A percentile compares a stretch with the other conserved stretches of the same genome.
These are phyloP conservation scores for Taphrina confusa DNA, from an alignment of 1,139 yeast genomes.

Conservation along the genomic window DNA sequence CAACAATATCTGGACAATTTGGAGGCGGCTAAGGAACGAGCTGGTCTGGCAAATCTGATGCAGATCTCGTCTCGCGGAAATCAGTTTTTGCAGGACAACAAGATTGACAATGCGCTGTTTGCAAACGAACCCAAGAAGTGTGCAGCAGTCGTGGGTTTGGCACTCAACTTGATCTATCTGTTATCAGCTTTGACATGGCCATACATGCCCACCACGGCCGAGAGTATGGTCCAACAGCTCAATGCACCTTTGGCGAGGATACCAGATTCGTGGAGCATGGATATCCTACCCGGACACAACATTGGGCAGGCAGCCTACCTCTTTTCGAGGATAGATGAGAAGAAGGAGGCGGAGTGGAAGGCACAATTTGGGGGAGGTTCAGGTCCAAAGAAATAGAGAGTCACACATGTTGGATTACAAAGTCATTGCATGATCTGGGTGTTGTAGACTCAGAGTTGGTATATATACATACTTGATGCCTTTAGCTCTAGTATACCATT, in stretches of 20 bases:
- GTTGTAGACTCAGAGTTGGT: too few relatives aligned
- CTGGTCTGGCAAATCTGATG: conserved; percentile 90
- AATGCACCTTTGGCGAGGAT: conserved; percentile 79
- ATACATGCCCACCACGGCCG: conserved; percentile 82
- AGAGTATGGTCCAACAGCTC: conserved; percentile 70
- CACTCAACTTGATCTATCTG: conserved; percentile 81
- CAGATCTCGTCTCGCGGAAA: conserved; percentile 89
- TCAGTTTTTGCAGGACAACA: conserved; percentile 91
- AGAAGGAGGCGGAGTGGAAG: conserved; percentile 87
- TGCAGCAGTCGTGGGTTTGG: conserved; percentile 91
- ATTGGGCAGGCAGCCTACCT: conserved; percentile 89
- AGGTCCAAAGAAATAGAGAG: conserved; percentile 15
- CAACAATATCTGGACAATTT: conserved; percentile 64
- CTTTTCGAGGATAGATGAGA: conserved; percentile 87
- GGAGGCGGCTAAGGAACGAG: conserved; percentile 80
- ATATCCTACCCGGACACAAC: conserved; percentile 77
- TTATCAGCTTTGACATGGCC: conserved; percentile 80
- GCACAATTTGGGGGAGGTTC: conserved; percentile 65
- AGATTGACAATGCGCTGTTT: conserved; percentile 82
- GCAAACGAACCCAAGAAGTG: conserved; percentile 74
- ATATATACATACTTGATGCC: too few relatives aligned
- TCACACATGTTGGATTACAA: too few relatives aligned
- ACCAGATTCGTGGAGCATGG: conserved; percentile 65
- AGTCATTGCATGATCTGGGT: too few relatives aligned
- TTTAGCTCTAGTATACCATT: too few relatives aligned